Base-by-base conservation (phyloP, 768 basidiomycete species). In the Botryobasidium botryosum region DNA sequence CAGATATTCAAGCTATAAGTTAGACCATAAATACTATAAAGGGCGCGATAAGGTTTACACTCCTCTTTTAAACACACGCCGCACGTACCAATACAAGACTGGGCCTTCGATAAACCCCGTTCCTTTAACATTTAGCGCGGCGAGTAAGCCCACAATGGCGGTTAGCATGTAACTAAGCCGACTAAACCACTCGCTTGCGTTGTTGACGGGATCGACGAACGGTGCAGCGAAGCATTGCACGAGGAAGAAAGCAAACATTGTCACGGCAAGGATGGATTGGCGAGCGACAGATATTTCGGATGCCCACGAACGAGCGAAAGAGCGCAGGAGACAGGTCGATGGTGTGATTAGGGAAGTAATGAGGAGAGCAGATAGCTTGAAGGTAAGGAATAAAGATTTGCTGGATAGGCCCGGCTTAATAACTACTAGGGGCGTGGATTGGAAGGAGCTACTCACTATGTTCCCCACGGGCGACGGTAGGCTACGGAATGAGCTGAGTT, bases 171-270 rank as follows among this genome's bases (percentile, higher is more conserved):
- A 86, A 56, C 78, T 78, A 36, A 78, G 57, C 40, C 82, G 60
- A 35, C 78, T 80, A 8, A 69, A 68, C 72, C 75, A 79, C 66
- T 83, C 79, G 56, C 73, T 77, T 1, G 78, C 77, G 58, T 83
- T 83, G 57, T 72, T 72, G 47, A 77, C 68, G 17, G 78, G 77
- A 53, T 81, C 72, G 47, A 75, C 53, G 56, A 82, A 82, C 5
- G 80, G 78, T 1, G 67, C 65, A 43, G 72, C 61, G 24, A 70
- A 54, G 51, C 75, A 77, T 52, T 83, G 79, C 3, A 71, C 54
- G 23, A 68, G 47, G 55, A 82, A 79, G 55, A 79, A 82, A 10
- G 64, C 60, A 12, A 72, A 51, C 44, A 74, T 74, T 27, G 72
- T 67, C 5, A 66, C 51, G 15, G 82, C 59, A 12, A 86, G 66